Base-by-base conservation (phyloP, 1,284 basidiomycete genomes). In the Irpex rosettiformis region DNA sequence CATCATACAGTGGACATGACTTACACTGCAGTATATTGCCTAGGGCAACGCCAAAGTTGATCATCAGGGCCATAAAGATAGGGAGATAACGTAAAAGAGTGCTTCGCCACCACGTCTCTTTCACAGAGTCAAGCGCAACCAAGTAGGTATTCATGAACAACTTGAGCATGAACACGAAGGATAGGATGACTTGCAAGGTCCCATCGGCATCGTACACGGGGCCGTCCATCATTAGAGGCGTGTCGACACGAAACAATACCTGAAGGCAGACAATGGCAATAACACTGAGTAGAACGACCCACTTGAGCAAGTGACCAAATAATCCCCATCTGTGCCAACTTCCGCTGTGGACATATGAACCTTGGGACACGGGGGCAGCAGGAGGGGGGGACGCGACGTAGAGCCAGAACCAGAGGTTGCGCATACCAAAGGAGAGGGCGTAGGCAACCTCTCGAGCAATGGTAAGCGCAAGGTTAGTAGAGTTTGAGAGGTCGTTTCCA, bases 321-420 rank as follows among this genome's bases (percentile, higher is more conserved):
- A 77, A 33, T 6, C 87, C 85, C 86, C 84, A 88, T 52, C 81
- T 79, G 59, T 70, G 65, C 89, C 87, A 90, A 64, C 76, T 80
- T 22, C 79, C 86, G 61, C 80, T 84, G 62, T 88, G 86, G 55
- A 67, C 55, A 25, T 45, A 30, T 16, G 21, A 63, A 55, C 60
- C 64, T 58, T 55, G 62, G 54, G 56, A 59, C 11, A 57, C 58
- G 2, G 56, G 59, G 64, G 82, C 79, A 45, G 75, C 77, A 28
- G 72, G 70, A 16, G 86, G 85, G 53, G 84, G 78, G 62, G 79
- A 77, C 21, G 82, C 78, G 40, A 86, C 82, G 60, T 84, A 82
- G 47, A 71, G 73, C 89, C 89, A 91, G 61, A 85, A 84, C 67
- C 85, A 90, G 16, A 90, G 67, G 66, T 83, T 84, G 45, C 84